A percentile compares a stretch with the other conserved stretches of the same genome.
Conservation (phyloP, 2,329 filamentous ascomycete genomes). For the Claviceps fusiformis region DNA sequence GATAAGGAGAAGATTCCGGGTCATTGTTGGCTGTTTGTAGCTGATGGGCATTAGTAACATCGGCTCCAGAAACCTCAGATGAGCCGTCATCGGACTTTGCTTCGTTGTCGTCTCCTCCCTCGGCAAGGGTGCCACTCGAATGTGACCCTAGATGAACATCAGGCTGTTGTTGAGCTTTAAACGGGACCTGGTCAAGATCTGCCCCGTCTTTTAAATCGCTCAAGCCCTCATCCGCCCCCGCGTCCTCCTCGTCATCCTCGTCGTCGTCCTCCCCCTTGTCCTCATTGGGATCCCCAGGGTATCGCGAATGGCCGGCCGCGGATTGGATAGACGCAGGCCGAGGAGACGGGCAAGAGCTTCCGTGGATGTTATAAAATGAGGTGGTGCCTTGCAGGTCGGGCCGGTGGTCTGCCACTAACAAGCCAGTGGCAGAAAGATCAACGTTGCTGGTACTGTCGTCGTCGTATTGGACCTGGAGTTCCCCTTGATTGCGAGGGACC, state of each 20-base stretch:
- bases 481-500: neutral
- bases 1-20: slow-evolving; percentile 1
- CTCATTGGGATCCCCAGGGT: slow-evolving; percentile 7
- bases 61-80: neutral
- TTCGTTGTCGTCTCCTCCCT: neutral
- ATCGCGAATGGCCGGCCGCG: neutral
- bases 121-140: neutral
- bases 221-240: slow-evolving; percentile 20
- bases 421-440: slow-evolving; percentile 4
- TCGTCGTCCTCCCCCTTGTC: slow-evolving; percentile 17
- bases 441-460: neutral
- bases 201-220: slow-evolving; percentile 22
- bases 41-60: slow-evolving; percentile 3
- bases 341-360: neutral
- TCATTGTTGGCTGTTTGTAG: slow-evolving; percentile 5
- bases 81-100: neutral
- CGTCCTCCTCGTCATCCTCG: too few relatives aligned
- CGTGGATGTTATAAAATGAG: neutral
- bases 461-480: neutral
- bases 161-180: neutral
- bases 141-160: neutral
- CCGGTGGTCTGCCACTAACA: slow-evolving; percentile 3
- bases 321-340: neutral
- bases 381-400: slow-evolving; percentile 4
- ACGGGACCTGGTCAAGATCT: slow-evolving; percentile 9